These are phyloP conservation scores for Angophora floribunda DNA, from an alignment of 345 rosid genomes.

Conservation along the genomic window DNA sequence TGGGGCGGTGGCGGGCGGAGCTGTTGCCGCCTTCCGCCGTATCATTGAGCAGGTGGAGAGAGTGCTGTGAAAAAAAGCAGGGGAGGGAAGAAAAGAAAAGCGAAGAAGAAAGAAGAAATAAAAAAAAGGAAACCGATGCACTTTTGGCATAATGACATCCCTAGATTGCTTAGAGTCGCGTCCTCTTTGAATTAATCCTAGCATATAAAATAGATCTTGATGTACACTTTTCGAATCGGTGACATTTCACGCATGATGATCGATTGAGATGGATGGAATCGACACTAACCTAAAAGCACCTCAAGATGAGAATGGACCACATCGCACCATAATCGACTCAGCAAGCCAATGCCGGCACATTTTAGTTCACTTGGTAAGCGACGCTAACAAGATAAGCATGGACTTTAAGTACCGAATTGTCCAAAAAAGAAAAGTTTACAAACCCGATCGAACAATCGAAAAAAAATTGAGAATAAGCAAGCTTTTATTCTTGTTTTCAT, in stretches of 20 bases:
- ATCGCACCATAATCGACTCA: neutral
- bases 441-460: neutral
- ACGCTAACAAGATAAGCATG: neutral
- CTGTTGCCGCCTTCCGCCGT: neutral
- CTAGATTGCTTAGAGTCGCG: neutral
- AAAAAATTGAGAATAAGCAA: neutral
- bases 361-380: neutral
- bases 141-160: neutral
- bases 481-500: neutral
- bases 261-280: too few relatives aligned
- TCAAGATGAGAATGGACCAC: neutral
- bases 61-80: neutral
- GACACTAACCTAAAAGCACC: neutral
- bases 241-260: neutral
- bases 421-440: neutral
- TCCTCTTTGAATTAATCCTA: neutral
- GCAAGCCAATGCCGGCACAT: neutral
- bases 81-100: neutral
- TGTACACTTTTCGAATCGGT: too few relatives aligned
- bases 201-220: too few relatives aligned
- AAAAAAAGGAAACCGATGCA: neutral
- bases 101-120: too few relatives aligned
- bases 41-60: neutral
- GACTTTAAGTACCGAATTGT: neutral
- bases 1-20: neutral